A percentile compares a stretch with the other conserved stretches of the same genome.
phyloP scores from a whole-genome alignment of 768 basidiomycete species.

The Filobasidium floriforme region DNA sequence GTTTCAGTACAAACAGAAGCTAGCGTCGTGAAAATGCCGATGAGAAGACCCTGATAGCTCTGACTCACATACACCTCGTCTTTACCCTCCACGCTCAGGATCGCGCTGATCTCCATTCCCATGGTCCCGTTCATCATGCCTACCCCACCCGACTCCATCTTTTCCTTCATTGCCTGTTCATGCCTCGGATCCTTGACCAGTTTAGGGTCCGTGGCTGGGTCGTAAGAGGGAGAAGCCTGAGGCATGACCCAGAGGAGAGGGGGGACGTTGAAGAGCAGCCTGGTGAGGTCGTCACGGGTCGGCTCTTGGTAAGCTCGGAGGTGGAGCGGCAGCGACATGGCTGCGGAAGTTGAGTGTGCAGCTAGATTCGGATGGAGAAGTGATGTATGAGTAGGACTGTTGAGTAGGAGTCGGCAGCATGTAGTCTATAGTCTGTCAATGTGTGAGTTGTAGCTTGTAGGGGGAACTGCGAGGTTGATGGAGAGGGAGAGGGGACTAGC shows the following conservation, averaged over 20 bases:
- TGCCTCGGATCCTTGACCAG: constrained; percentile 25
- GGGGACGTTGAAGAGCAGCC: constrained; percentile 79
- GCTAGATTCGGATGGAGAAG: too few relatives aligned
- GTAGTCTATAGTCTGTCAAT: too few relatives aligned
- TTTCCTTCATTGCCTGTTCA: constrained; percentile 22
- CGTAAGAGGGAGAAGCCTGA: constrained; percentile 1
- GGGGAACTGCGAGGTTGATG: too few relatives aligned
- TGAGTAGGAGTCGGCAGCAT: too few relatives aligned
- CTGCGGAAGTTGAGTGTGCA: too few relatives aligned
- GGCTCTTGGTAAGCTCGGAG: constrained; percentile 88
- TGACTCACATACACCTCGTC: constrained; percentile 85
- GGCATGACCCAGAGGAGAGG: constrained; percentile 39
- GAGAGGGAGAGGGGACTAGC: too few relatives aligned
- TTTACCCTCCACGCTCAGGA: constrained; percentile 72
- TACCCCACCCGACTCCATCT: constrained; percentile 26
- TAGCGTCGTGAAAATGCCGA: neutral
- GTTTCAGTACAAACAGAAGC: neutral
- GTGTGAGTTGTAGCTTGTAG: too few relatives aligned
- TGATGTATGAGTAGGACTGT: too few relatives aligned
- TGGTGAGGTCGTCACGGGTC: constrained; percentile 72
- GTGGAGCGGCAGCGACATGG: constrained; percentile 50
- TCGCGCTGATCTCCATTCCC: constrained; percentile 78
- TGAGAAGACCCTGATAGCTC: neutral
- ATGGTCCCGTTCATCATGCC: constrained; percentile 30
- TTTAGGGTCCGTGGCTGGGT: constrained; percentile 21